These are phyloP conservation scores for Chimonanthus salicifolius DNA, from an alignment of 164 flowering plant species.

Conservation along the genomic window DNA sequence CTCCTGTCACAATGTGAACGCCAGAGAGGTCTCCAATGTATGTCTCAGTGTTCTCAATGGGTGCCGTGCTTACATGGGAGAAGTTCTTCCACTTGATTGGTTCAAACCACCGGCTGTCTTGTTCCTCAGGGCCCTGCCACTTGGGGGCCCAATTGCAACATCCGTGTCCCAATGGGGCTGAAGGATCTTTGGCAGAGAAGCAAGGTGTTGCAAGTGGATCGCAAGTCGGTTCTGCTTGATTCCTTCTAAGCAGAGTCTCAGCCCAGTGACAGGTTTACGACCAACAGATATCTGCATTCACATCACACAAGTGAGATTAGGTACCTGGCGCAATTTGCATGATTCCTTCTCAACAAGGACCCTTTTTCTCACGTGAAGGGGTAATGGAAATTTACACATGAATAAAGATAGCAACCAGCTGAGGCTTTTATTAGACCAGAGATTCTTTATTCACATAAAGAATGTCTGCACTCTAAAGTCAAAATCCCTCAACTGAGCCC, in stretches of 20 bases:
- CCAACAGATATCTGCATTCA: slow-evolving; percentile 82
- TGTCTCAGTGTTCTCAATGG: slow-evolving; percentile 78
- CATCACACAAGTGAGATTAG: not conserved
- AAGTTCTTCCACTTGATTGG: slow-evolving; percentile 98
- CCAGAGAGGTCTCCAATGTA: slow-evolving; percentile 96
- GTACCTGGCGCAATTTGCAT: not conserved
- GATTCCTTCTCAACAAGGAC: not conserved
- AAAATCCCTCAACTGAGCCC: no score
- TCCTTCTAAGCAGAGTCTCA: slow-evolving; percentile 84
- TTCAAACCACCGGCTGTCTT: slow-evolving; percentile 98
- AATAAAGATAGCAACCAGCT: not conserved
- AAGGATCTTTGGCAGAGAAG: slow-evolving; percentile 87
- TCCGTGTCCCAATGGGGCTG: slow-evolving; percentile 93
- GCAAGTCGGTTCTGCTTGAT: slow-evolving; percentile 75
- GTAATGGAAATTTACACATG: not conserved
- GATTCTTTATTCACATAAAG: no score
- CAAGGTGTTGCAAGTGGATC: slow-evolving; percentile 81
- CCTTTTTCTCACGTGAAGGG: not conserved
- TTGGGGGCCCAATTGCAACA: slow-evolving; percentile 89
- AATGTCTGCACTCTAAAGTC: no score
- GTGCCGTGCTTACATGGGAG: slow-evolving; percentile 97
- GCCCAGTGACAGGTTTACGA: slow-evolving; percentile 93
- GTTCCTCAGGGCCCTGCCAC: slow-evolving; percentile 99
- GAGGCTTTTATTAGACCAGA: no score
- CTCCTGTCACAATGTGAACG: slow-evolving; percentile 91